Percentiles rank a stretch among this genome's conserved stretches.
Conservation (phyloP, 768 basidiomycete species). For the Dentipellis sp. region DNA sequence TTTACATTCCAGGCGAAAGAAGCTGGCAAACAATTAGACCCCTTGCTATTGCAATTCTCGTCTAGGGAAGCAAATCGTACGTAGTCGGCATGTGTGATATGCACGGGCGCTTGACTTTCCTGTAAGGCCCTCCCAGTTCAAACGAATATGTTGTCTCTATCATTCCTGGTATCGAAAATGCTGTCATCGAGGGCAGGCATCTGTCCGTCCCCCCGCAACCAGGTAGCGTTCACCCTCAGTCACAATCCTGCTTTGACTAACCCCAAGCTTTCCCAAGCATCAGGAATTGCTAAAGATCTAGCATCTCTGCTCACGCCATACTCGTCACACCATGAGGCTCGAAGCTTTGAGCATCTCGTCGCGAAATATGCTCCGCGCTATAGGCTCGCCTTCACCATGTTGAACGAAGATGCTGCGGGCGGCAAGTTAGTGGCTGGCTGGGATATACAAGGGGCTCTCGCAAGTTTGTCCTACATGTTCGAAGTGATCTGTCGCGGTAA, state of each 20-base stretch:
- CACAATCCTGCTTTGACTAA: background rate
- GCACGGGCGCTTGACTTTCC: background rate
- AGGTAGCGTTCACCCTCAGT: conserved; percentile 1
- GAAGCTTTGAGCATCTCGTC: conserved; percentile 36
- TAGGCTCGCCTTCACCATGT: conserved; percentile 83
- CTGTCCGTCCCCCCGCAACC: background rate
- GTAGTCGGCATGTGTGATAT: background rate
- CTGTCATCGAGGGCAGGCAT: background rate
- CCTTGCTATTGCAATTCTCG: background rate
- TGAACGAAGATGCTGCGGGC: conserved; percentile 81
- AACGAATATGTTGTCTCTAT: background rate
- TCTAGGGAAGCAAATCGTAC: background rate
- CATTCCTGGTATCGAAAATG: background rate
- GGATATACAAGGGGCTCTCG: conserved; percentile 60
- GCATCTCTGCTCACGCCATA: conserved; percentile 32
- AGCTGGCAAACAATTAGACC: background rate
- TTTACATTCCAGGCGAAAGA: background rate
- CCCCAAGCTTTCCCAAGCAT: background rate
- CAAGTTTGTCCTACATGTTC: conserved; percentile 36
- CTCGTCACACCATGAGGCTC: conserved; percentile 30
- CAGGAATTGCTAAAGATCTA: conserved; percentile 22
- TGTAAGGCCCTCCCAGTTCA: background rate
- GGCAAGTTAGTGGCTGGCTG: conserved; percentile 55
- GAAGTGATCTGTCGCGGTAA: background rate
- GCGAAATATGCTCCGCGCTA: conserved; percentile 76